Base-by-base conservation (phyloP, 2,329 filamentous ascomycete species). In the Aspergillus vadensis region DNA sequence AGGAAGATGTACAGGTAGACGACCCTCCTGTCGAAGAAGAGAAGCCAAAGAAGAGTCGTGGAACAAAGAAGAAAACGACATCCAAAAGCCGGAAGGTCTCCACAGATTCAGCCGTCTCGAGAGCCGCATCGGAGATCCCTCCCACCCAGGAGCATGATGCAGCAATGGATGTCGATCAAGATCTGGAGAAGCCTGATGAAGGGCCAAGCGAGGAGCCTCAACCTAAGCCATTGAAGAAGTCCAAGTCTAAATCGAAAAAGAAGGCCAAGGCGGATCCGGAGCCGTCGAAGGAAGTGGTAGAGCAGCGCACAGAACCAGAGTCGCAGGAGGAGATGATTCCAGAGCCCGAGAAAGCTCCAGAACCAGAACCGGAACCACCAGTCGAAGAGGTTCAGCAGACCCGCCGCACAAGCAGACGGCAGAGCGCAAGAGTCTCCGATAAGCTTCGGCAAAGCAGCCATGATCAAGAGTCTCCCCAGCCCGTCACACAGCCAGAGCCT, bases 91-190 rank as follows among this genome's bases (percentile, higher is more conserved):
- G 83, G 32, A 86, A 85, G 64, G 72, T 72, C 1, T 87, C 86
- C 2, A 72, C 76, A 39, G 69, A 75, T 12, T 80, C 82, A 3
- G 68, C 74, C 15, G 76, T 80, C 36, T 83, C 85, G 1, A 82
- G 41, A 41, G 39, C 19, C 5, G 21, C 25, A 3, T 43, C 39
- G 8, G 53, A 55, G 6, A 21, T 84, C 10, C 82, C 83, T 0
- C 81, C 86, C 57, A 87, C 91, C 62, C 84, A 86, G 1, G 88
- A 90, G 63, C 83, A 91, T 39, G 86, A 91, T 55, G 83, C 83
- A 21, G 85, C 86, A 52, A 78, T 91, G 1, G 84, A 89, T 68
- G 86, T 84, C 2, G 88, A 89, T 59, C 80, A 91, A 9, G 85
- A 88, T 47, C 78, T 81, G 30, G 83, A 81, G 1, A 69, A 84